Conservation (phyloP, 2,329 filamentous ascomycete genomes). For the Didymella pinodella region DNA sequence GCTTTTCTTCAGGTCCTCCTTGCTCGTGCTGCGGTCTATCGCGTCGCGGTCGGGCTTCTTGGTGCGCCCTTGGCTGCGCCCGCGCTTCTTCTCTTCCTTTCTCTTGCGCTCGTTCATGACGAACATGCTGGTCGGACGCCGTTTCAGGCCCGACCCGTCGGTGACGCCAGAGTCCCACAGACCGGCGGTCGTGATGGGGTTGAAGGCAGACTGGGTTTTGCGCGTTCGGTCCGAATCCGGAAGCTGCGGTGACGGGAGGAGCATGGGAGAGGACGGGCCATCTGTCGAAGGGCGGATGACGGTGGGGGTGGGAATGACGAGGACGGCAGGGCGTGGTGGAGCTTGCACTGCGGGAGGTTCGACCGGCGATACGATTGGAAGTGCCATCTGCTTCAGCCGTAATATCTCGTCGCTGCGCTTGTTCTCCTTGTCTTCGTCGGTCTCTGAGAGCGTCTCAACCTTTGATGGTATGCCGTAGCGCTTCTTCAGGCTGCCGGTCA, state of each 20-base stretch:
- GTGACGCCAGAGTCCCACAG: slow-evolving; percentile 48
- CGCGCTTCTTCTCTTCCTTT: slow-evolving; percentile 41
- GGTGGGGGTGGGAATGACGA: slow-evolving; percentile 26
- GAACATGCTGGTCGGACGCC: slow-evolving; percentile 45
- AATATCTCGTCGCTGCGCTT: slow-evolving; percentile 44
- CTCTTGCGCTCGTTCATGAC: slow-evolving; percentile 45
- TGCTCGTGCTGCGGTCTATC: slow-evolving; percentile 12
- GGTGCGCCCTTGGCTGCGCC: slow-evolving; percentile 36
- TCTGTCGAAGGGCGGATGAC: slow-evolving; percentile 26
- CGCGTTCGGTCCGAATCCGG: slow-evolving; percentile 29
- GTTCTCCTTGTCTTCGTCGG: slow-evolving; percentile 43
- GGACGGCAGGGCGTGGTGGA: neutral
- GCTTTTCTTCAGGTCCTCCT: slow-evolving; percentile 12
- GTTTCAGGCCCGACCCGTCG: slow-evolving; percentile 38
- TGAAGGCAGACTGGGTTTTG: slow-evolving; percentile 44
- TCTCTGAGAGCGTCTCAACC: slow-evolving; percentile 40
- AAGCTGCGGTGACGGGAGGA: slow-evolving; percentile 26
- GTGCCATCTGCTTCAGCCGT: slow-evolving; percentile 43
- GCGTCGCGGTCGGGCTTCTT: slow-evolving; percentile 29
- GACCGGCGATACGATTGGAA: slow-evolving; percentile 23
- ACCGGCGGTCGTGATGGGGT: slow-evolving; percentile 45
- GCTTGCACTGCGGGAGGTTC: slow-evolving; percentile 1
- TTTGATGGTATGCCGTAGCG: slow-evolving; percentile 41
- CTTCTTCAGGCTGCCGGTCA: slow-evolving; percentile 40
- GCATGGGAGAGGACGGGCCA: slow-evolving; percentile 19